These are phyloP conservation scores for Phytophthora uliginosa DNA, from an alignment of 352 stramenopile species.

Conservation along the genomic window DNA sequence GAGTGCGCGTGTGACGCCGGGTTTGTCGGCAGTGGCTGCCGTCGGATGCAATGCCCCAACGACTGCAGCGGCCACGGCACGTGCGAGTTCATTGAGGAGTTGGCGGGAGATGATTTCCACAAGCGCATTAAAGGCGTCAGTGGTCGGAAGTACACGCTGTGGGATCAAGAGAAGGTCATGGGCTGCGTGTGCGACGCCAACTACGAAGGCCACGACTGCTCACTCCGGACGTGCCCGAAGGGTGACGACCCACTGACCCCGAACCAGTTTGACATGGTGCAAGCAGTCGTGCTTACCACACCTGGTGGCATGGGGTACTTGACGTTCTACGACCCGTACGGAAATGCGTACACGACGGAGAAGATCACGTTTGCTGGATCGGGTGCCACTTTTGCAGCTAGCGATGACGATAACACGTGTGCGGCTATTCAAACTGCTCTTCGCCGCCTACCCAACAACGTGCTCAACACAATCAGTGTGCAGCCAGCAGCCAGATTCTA, in stretches of 20 bases:
- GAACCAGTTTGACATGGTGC: slow-evolving; percentile 64
- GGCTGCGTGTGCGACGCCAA: slow-evolving; percentile 82
- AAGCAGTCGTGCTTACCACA: slow-evolving; percentile 28
- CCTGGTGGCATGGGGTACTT: slow-evolving; percentile 41
- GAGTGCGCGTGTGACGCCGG: slow-evolving; percentile 86
- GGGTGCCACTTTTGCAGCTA: background rate
- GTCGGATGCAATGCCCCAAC: slow-evolving; percentile 63
- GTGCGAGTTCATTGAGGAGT: slow-evolving; percentile 81
- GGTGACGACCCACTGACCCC: slow-evolving; percentile 77
- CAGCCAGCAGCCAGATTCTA: slow-evolving; percentile 1
- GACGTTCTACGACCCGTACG: slow-evolving; percentile 83
- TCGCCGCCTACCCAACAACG: slow-evolving; percentile 68
- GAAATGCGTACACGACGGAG: slow-evolving; percentile 68
- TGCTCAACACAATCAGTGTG: slow-evolving; percentile 63
- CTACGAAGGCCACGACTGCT: slow-evolving; percentile 68
- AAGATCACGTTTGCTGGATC: slow-evolving; percentile 37
- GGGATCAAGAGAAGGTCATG: slow-evolving; percentile 87
- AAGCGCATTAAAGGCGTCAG: slow-evolving; percentile 47
- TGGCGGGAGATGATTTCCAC: slow-evolving; percentile 55
- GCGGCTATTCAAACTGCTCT: slow-evolving; percentile 52
- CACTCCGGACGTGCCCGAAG: slow-evolving; percentile 58
- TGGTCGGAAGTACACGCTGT: slow-evolving; percentile 56
- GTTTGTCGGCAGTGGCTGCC: slow-evolving; percentile 81
- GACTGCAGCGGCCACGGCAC: slow-evolving; percentile 63
- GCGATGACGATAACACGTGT: slow-evolving; percentile 30